Conservation (phyloP, 176 grass and related monocot species). For the Poa pratensis region DNA sequence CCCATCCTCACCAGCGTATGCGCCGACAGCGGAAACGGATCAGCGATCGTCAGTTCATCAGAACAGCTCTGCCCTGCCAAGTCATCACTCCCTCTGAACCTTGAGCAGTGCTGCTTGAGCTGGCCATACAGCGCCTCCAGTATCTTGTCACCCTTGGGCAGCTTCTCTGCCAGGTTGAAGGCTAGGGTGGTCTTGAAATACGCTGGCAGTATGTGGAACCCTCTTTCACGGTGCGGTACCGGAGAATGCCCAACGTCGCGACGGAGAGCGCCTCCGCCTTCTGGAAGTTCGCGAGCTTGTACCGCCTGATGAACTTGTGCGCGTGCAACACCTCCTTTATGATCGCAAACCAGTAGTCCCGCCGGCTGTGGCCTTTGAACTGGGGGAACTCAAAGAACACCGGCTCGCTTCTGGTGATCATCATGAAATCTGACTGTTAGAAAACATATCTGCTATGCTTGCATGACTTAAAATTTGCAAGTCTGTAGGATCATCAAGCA, state of each 20-base stretch:
- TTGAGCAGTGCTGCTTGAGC: constrained; percentile 49
- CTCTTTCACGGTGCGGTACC: constrained; percentile 78
- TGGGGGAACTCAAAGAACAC: constrained; percentile 92
- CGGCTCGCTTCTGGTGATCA: constrained; percentile 39
- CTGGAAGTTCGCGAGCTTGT: constrained; percentile 57
- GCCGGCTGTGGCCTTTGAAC: constrained; percentile 77
- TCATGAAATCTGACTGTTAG: constrained; percentile 16
- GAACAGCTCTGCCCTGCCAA: constrained; percentile 35
- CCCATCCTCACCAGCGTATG: constrained; percentile 69
- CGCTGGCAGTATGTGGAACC: constrained; percentile 70
- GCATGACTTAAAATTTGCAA: not conserved
- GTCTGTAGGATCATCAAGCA: not conserved
- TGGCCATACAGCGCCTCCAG: constrained; percentile 72
- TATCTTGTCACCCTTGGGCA: constrained; percentile 96
- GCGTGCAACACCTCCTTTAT: constrained; percentile 87
- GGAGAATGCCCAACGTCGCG: constrained; percentile 70
- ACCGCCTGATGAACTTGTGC: constrained; percentile 89
- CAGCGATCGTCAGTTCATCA: constrained; percentile 41
- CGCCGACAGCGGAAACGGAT: constrained; percentile 67
- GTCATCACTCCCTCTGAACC: constrained; percentile 39
- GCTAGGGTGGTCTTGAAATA: constrained; percentile 85
- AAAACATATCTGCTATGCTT: not conserved
- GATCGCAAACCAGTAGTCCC: constrained; percentile 93
- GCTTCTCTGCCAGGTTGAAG: constrained; percentile 89
- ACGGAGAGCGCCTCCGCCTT: constrained; percentile 73